Evolutionary conservation across 805 yeast species (phyloP), one percentile per base, ranked within the genome.

Genomic region (Wickerhamiella azyma): DNA sequence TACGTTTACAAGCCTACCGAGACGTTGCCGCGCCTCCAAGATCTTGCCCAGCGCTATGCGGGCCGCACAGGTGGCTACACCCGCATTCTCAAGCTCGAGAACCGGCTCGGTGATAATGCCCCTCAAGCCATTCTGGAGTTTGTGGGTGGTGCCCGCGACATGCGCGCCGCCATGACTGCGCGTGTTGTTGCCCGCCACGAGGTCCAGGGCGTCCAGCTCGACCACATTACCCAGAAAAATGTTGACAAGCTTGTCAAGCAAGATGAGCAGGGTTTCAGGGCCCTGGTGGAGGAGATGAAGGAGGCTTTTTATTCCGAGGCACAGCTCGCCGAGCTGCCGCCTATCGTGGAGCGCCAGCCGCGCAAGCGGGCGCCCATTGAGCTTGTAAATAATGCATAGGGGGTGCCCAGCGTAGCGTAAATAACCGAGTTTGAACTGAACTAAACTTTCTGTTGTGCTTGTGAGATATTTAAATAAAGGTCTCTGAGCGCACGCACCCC

Each of bases 91-190:
- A 79, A 75, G 54, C 67, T 92, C 50, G 97, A 92, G 62, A 85
- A 88, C 14, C 72, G 97, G 53, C 63, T 80, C 40, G 88, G 92
- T 47, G 98, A 92, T 61, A 81, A 78, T 50, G 94, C 96, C 0
- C 88, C 88, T 28, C 92, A 84, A 70, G 79, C 92, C 0, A 78
- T 88, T 8, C 59, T 92, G 45, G 98, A 92, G 63, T 68, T 92
- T 41, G 94, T 89, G 1, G 95, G 83, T 55, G 76, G 79, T 3
- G 63, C 68, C 59, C 66, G 76, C 49, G 94, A 85, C 59, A 72
- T 83, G 70, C 75, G 79, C 55, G 72, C 77, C 52, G 82, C 94
- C 77, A 66, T 76, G 56, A 71, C 77, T 8, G 95, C 94, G n/a
- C 75, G 84, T 61, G 70, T 76, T 3, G 89, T 82, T 5, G 95